Evolutionary conservation across 1,139 yeast genomes (phyloP).

Genomic region (Nakaseomyces glabratus): DNA sequence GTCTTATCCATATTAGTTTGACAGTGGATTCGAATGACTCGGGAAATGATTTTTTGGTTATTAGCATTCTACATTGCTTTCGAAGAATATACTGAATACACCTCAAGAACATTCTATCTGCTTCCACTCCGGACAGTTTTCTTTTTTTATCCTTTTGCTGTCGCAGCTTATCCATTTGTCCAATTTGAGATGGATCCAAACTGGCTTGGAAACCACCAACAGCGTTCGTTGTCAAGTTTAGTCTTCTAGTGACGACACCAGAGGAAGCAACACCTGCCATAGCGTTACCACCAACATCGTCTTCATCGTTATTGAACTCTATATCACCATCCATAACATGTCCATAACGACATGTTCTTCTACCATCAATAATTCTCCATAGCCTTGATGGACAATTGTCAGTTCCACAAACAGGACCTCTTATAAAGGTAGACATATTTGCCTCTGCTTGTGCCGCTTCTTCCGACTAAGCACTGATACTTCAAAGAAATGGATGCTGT

Average conservation of each 20-base stretch:
- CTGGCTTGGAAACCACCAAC: conserved; percentile 27
- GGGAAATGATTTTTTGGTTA: conserved; percentile 30
- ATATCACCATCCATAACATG: conserved; percentile 78
- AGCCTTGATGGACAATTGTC: conserved; percentile 78
- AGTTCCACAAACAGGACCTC: conserved; percentile 81
- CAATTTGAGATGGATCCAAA: conserved; percentile 14
- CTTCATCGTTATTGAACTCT: conserved; percentile 72
- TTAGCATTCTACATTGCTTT: conserved; percentile 40
- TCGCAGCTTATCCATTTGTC: conserved; percentile 18
- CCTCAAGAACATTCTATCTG: conserved; percentile 38
- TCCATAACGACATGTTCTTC: conserved; percentile 76
- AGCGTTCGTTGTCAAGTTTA: conserved; percentile 39
- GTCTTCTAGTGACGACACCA: conserved; percentile 41
- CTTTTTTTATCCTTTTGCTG: conserved; percentile 19
- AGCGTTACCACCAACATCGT: conserved; percentile 37
- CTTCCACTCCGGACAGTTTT: conserved; percentile 46
- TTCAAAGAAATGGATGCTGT: not conserved
- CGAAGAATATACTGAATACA: conserved; percentile 50
- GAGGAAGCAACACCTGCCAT: conserved; percentile 6
- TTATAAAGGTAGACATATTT: conserved; percentile 33
- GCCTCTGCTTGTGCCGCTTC: too few species aligned
- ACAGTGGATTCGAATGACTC: conserved; percentile 37
- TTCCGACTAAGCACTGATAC: too few species aligned
- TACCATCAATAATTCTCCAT: conserved; percentile 67
- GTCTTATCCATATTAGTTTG: conserved; percentile 44